These are phyloP conservation scores for Phaeoacremonium minimum DNA, from an alignment of 2,329 filamentous ascomycete genomes.

Conservation along the genomic window DNA sequence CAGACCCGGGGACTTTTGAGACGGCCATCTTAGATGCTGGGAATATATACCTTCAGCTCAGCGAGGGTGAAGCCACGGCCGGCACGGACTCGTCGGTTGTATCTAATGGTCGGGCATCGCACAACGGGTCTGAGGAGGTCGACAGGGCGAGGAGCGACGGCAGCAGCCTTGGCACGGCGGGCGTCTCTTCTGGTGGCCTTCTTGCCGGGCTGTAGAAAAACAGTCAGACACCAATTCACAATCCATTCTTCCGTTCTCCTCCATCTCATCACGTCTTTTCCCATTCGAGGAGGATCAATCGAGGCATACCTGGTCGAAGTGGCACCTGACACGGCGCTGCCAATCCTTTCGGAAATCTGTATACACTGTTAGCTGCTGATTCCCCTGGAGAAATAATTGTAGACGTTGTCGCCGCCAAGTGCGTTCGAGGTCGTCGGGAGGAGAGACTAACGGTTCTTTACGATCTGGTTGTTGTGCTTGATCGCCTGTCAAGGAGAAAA, in stretches of 20 bases:
- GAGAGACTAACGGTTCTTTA: slow-evolving; percentile 77
- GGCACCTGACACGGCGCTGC: slow-evolving; percentile 97
- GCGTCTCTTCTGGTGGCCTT: slow-evolving; percentile 90
- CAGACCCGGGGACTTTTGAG: too few relatives aligned
- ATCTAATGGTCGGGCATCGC: slow-evolving; percentile 96
- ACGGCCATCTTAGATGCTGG: not conserved
- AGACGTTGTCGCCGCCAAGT: slow-evolving; percentile 17
- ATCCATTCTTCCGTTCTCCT: slow-evolving; percentile 1
- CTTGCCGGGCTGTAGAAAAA: slow-evolving; percentile 72
- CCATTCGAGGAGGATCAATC: slow-evolving; percentile 11
- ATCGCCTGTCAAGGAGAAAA: slow-evolving; percentile 68
- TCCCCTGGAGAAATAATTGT: slow-evolving; percentile 10
- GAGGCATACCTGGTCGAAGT: slow-evolving; percentile 95
- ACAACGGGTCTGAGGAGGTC: slow-evolving; percentile 96
- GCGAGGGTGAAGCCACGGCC: slow-evolving; percentile 96
- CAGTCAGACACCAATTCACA: slow-evolving; percentile 24
- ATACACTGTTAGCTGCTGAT: slow-evolving; percentile 33
- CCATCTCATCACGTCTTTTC: slow-evolving; percentile 11
- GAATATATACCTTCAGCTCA: slow-evolving; percentile 85
- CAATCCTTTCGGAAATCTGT: slow-evolving; percentile 99
- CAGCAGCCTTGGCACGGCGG: slow-evolving; percentile 90
- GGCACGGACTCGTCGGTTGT: slow-evolving; percentile 96
- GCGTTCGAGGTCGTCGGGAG: slow-evolving; percentile 17
- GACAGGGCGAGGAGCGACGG: slow-evolving; percentile 91
- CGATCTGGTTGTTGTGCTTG: slow-evolving; percentile 99